A percentile compares a stretch with the other conserved stretches of the same genome.
Conservation (phyloP, 1,284 basidiomycete genomes). For the Moniliella sp. region DNA sequence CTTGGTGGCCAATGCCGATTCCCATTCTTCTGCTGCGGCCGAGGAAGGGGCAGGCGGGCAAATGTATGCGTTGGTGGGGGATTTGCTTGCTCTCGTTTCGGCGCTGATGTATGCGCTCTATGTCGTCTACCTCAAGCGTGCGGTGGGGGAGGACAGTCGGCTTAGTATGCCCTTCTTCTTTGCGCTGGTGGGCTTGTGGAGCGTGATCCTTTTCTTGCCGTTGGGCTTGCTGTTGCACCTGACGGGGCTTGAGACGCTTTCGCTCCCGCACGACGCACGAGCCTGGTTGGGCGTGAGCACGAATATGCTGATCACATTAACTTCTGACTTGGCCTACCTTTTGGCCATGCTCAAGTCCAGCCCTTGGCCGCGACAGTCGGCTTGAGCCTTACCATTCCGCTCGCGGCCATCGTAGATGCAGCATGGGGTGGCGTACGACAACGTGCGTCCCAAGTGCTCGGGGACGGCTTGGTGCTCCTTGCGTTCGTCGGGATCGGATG, state of each 20-base stretch:
- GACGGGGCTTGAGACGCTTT: constrained; percentile 52
- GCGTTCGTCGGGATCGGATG: too few species aligned
- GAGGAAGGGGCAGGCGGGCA: constrained; percentile 2
- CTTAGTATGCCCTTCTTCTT: constrained; percentile 38
- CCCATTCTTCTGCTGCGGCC: constrained; percentile 1
- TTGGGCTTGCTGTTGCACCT: constrained; percentile 60
- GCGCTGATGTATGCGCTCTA: constrained; percentile 59
- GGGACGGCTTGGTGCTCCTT: too few species aligned
- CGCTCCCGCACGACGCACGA: constrained; percentile 45
- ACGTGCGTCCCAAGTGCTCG: too few species aligned
- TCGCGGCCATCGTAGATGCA: constrained; percentile 61
- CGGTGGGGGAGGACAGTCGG: constrained; percentile 37
- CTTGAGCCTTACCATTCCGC: constrained; percentile 76
- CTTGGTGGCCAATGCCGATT: constrained; percentile 45
- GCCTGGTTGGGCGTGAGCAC: constrained; percentile 49
- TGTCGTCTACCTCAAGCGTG: constrained; percentile 60
- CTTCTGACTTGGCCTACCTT: constrained; percentile 20
- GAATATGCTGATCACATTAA: constrained; percentile 48
- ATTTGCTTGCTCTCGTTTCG: constrained; percentile 22
- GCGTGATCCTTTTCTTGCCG: constrained; percentile 59
- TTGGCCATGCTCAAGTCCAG: constrained; percentile 86
- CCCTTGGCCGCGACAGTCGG: constrained; percentile 69
- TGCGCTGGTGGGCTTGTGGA: constrained; percentile 57
- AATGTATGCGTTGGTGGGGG: constrained; percentile 17
- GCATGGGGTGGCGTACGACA: too few species aligned